Percentiles rank a stretch among this genome's conserved stretches.
Evolutionary conservation across 768 basidiomycete genomes (phyloP).

Genomic region (Kwoniella sp.): DNA sequence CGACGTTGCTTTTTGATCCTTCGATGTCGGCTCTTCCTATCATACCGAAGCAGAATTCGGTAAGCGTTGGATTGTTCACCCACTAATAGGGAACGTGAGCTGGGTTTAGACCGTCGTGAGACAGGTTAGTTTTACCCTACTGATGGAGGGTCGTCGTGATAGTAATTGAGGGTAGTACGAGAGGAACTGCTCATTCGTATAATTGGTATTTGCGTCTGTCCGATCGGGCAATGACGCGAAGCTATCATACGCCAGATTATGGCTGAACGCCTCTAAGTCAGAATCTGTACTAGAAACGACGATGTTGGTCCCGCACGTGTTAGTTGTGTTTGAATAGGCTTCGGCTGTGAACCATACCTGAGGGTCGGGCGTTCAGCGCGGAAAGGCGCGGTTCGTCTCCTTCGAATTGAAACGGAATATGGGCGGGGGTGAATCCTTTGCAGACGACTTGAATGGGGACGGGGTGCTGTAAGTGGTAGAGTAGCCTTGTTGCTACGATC

Average conservation of each 20-base stretch:
- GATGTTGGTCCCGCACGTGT: slow-evolving; percentile 70
- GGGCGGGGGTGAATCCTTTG: slow-evolving; percentile 69
- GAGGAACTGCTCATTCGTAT: slow-evolving; percentile 81
- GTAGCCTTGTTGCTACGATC: slow-evolving; percentile 78
- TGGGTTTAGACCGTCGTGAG: slow-evolving; percentile 60
- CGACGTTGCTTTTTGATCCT: slow-evolving; percentile 79
- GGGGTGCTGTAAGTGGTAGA: slow-evolving; percentile 75
- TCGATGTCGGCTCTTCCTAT: slow-evolving; percentile 78
- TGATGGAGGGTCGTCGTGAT: slow-evolving; percentile 73
- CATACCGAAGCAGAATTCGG: slow-evolving; percentile 77
- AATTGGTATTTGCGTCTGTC: slow-evolving; percentile 74
- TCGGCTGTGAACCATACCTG: slow-evolving; percentile 70
- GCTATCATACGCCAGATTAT: slow-evolving; percentile 82
- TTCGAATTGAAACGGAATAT: slow-evolving; percentile 67
- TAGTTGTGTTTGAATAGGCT: slow-evolving; percentile 69
- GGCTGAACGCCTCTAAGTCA: slow-evolving; percentile 82
- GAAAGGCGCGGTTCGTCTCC: slow-evolving; percentile 61
- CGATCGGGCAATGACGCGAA: slow-evolving; percentile 64
- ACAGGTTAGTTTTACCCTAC: slow-evolving; percentile 85
- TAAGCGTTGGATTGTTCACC: slow-evolving; percentile 76
- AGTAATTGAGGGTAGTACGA: slow-evolving; percentile 80
- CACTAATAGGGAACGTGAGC: slow-evolving; percentile 73
- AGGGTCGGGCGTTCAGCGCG: slow-evolving; percentile 58
- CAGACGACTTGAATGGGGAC: slow-evolving; percentile 71
- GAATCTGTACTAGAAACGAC: slow-evolving; percentile 76